A percentile compares a stretch with the other conserved stretches of the same genome.
These are phyloP conservation scores for Spergularia bocconei DNA, from an alignment of 148 eudicot genomes.

Conservation along the genomic window DNA sequence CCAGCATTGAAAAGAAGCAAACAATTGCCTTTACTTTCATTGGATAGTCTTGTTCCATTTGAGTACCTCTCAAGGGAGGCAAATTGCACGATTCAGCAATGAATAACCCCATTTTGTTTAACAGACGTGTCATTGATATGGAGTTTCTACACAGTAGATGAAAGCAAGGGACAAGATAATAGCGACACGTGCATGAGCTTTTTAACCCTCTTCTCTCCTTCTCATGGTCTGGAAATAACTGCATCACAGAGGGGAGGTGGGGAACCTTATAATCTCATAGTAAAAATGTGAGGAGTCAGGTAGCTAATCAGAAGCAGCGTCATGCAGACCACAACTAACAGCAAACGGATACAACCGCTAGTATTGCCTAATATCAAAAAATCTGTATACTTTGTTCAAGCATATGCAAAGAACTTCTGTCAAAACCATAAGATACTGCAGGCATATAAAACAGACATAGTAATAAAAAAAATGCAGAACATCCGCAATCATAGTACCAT, in stretches of 20 bases:
- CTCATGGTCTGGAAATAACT: conserved; percentile 52
- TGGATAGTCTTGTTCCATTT: conserved; percentile 27
- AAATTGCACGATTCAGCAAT: conserved; percentile 28
- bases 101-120: conserved; percentile 47
- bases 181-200: conserved; percentile 32
- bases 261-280: neutral
- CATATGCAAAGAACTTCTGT: neutral
- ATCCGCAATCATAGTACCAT: neutral
- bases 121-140: conserved; percentile 40
- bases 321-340: neutral
- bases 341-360: neutral
- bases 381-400: neutral
- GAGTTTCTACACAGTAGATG: conserved; percentile 48
- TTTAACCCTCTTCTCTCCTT: conserved; percentile 16
- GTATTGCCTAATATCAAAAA: neutral
- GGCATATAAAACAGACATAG: neutral
- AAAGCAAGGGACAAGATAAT: conserved; percentile 75
- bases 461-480: neutral
- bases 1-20: conserved; percentile 45
- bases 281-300: neutral
- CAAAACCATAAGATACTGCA: neutral
- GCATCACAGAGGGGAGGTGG: conserved; percentile 23
- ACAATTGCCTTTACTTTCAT: conserved; percentile 42
- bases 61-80: conserved; percentile 18
- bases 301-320: neutral